Base-by-base conservation (phyloP, 768 basidiomycete species). In the Termitomyces eurrhizus region DNA sequence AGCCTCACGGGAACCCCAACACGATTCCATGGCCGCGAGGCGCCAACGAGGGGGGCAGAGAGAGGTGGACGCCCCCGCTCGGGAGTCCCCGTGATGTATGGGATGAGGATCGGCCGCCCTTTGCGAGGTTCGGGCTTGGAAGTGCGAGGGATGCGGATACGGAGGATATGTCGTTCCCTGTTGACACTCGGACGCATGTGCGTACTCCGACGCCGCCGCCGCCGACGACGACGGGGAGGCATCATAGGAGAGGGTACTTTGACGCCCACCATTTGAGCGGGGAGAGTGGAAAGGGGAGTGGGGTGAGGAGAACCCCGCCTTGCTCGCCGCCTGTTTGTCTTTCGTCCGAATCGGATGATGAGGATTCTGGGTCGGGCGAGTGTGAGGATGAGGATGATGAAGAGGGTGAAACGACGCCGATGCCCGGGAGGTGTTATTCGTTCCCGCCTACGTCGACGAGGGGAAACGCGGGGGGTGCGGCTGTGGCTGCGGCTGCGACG, bases 221-320 rank as follows among this genome's bases (percentile, higher is more conserved):
- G 41, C 35, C 55, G 18, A 21, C 18, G 41, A 18, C 7, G 41
- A 14, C 46, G n/a, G 53, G 54, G n/a, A 66, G 86, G 56, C 79
- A 86, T 63, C 88, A 88, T 68, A 79, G 78, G 60, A 78, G 86
- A 9, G 83, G 86, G 6, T 84, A 83, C 66, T 79, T 58, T 58
- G 84, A 58, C 8, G 39, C 74, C 32, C 48, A 35, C 14, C 18
- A 24, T 14, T 16, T 16, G 11, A 33, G 7, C n/a, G 35, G 32
- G 8, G 51, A 18, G 16, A 18, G 46, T 32, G 35, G 21, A 33
- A n/a, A 14, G 18, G 37, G n/a, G 26, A 64, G 63, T 32, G 58
- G 59, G 16, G 57, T 83, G 58, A 78, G 74, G 62, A 72, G 69
- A 65, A 86, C 85, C 14, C 82, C 83, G 3, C 76, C 81, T 6